Percentiles rank a stretch among this genome's conserved stretches.
Evolutionary conservation across 176 grass and related monocot species (phyloP).

Genomic region (Oryza meridionalis): DNA sequence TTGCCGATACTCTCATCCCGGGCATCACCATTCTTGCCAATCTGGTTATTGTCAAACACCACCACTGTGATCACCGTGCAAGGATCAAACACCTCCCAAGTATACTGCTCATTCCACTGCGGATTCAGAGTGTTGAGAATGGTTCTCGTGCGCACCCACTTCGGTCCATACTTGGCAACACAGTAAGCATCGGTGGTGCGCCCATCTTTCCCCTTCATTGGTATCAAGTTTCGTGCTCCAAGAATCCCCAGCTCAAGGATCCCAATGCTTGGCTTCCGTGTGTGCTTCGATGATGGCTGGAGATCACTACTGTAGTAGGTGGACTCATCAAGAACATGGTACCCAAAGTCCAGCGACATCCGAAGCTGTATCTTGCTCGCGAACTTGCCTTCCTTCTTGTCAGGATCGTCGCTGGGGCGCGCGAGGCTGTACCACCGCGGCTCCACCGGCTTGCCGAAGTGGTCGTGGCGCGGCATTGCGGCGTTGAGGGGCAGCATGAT

Average conservation of each 20-base stretch:
- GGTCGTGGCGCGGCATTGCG: conserved; percentile 61
- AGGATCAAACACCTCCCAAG: conserved; percentile 96
- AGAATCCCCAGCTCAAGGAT: conserved; percentile 89
- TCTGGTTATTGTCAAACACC: conserved; percentile 84
- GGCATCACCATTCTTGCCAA: conserved; percentile 58
- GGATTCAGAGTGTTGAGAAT: conserved; percentile 73
- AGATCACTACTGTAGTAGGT: conserved; percentile 97
- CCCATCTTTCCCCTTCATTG: conserved; percentile 85
- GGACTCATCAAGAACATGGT: conserved; percentile 95
- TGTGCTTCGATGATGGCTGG: conserved; percentile 67
- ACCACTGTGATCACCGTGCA: conserved; percentile 87
- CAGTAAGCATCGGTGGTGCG: conserved; percentile 83
- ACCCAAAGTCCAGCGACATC: conserved; percentile 74
- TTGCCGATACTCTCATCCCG: conserved; percentile 86
- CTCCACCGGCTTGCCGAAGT: conserved; percentile 71
- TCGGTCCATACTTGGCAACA: conserved; percentile 84
- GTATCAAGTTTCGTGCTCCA: conserved; percentile 70
- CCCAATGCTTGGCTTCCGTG: conserved; percentile 79
- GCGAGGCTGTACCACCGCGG: conserved; percentile 72
- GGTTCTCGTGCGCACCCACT: conserved; percentile 93
- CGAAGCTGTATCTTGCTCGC: conserved; percentile 84
- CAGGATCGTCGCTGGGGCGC: conserved; percentile 60
- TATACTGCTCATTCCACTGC: conserved; percentile 97
- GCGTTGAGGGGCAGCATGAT: conserved; percentile 50
- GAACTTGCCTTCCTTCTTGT: conserved; percentile 83